Conservation (phyloP, 2,329 filamentous ascomycete genomes). For the Stenocarpella maydis region DNA sequence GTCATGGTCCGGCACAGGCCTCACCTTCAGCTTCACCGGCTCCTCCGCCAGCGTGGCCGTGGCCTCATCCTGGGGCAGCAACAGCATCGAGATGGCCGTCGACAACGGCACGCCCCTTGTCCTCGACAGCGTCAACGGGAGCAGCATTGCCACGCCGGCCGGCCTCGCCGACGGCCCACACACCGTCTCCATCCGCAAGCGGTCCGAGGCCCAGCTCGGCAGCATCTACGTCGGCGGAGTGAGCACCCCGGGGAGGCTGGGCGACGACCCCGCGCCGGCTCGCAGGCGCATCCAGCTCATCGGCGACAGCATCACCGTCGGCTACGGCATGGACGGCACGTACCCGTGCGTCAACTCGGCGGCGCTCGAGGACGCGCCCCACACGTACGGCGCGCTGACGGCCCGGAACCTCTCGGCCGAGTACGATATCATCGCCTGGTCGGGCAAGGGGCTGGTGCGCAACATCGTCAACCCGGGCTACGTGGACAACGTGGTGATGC, state of each 20-base stretch:
- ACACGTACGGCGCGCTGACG: conserved; percentile 53
- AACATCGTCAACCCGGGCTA: conserved; percentile 46
- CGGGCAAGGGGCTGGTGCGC: conserved; percentile 52
- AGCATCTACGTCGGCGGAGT: conserved; percentile 45
- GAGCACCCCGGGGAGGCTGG: conserved; percentile 34
- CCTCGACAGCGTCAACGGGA: conserved; percentile 43
- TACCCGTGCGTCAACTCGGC: conserved; percentile 51
- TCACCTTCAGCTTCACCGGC: conserved; percentile 51
- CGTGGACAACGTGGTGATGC: conserved; percentile 48
- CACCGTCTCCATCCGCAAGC: conserved; percentile 49
- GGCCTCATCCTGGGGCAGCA: conserved; percentile 43
- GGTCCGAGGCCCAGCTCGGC: conserved; percentile 47
- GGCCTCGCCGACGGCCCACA: conserved; percentile 45
- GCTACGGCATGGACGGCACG: conserved; percentile 52
- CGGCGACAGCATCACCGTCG: conserved; percentile 55
- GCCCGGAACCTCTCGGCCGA: conserved; percentile 51
- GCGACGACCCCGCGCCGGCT: conserved; percentile 31
- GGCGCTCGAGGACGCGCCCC: conserved; percentile 48
- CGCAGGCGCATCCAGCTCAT: conserved; percentile 52
- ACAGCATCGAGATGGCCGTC: conserved; percentile 46
- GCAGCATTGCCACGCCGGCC: conserved; percentile 43
- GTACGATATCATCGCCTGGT: conserved; percentile 54
- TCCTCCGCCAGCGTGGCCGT: conserved; percentile 49
- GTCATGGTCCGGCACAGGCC: conserved; percentile 54
- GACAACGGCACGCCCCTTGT: conserved; percentile 43